Conservation (phyloP, 768 basidiomycete genomes). For the Leccinum subgranulosum region DNA sequence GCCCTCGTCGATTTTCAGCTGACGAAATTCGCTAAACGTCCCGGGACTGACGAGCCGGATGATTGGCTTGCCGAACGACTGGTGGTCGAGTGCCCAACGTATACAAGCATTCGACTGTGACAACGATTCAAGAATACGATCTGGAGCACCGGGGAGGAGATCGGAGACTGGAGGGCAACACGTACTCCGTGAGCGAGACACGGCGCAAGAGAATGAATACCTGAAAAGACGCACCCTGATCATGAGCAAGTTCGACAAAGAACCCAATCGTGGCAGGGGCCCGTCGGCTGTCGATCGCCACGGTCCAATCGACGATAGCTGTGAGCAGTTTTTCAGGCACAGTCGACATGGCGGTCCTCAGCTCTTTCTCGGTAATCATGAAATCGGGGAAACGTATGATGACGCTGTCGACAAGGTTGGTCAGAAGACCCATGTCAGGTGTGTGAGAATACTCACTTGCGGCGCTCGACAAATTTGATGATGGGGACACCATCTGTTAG, state of each 20-base stretch:
- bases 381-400: too few relatives aligned
- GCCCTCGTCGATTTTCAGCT: neutral
- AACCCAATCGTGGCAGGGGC: neutral
- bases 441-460: neutral
- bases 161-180: neutral
- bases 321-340: too few relatives aligned
- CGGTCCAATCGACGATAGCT: neutral
- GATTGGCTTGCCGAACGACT: neutral
- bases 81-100: neutral
- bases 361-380: neutral
- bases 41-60: neutral
- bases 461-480: neutral
- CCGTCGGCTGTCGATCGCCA: neutral
- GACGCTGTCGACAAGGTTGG: neutral
- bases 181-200: neutral
- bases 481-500: neutral
- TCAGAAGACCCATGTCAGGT: neutral
- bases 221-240: neutral
- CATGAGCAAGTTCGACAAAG: neutral
- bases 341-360: neutral
- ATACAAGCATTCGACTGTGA: neutral
- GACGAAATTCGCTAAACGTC: neutral
- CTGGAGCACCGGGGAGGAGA: neutral
- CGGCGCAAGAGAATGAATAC: too few relatives aligned
- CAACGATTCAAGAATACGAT: neutral